Evolutionary conservation across 192 early-diverging fungal genomes (phyloP), one percentile per base, ranked within the genome.

Genomic region (Coemansia sp.): DNA sequence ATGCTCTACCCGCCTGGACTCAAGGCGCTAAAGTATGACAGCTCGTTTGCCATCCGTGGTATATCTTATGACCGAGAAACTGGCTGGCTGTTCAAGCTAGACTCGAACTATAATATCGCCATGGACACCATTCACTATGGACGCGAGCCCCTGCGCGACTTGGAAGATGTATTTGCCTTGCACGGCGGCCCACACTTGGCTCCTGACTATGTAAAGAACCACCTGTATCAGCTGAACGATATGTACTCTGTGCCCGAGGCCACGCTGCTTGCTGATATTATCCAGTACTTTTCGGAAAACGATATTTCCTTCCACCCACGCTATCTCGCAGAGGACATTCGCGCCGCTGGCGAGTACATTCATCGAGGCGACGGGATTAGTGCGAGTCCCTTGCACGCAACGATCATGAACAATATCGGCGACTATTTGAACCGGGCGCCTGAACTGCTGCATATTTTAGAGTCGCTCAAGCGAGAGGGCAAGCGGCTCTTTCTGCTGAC

Each of bases 21-120:
- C 44, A 73, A 65, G 50, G 62, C 60, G 15, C 71, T 87, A 12
- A 65, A 82, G 64, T 89, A 87, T 62, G 88, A 89, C 73, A 76
- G 76, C 9, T 62, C 63, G 10, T 89, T 89, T 72, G 88, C 88
- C 11, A 88, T 89, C 57, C 82, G 88, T 24, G 88, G 88, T 22
- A 81, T 89, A 55, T 82, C 83, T 29, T 88, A 88, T 40, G 88
- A 87, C 74, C 68, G 61, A 44, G 76, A 89, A 72, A 89, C 77
- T 31, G 88, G 88, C 15, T 89, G 88, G 88, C 72, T 89, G 53
- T 88, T 89, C 78, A 89, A 89, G 61, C 74, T 89, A 46, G 88
- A 89, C 67, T 83, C 80, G 34, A 87, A 86, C 74, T 86, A 84
- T 62, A 89, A 89, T 62, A 87, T 89, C 62, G 87, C 88, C 33